phyloP scores from a whole-genome alignment of 306 rosid species.

The Malus sylvestris region DNA sequence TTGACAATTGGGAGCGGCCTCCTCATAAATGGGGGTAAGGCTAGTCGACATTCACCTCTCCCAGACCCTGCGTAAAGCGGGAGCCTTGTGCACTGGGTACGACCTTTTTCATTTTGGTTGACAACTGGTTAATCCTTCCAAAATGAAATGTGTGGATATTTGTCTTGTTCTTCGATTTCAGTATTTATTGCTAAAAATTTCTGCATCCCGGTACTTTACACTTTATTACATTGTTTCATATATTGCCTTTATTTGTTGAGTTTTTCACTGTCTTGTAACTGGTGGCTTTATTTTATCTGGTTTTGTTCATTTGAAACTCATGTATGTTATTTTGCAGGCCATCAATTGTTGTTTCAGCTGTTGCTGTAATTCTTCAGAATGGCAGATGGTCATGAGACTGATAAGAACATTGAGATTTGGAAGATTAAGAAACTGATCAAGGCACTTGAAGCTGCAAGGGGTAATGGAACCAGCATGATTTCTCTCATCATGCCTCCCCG shows the following conservation, averaged over 20 bases:
- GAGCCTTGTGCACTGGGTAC: too few relatives aligned
- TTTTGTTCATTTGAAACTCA: neutral
- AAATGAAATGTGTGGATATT: neutral
- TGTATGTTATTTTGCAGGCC: neutral
- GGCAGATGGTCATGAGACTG: slow-evolving; percentile 82
- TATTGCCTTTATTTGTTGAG: neutral
- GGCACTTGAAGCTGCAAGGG: slow-evolving; percentile 82
- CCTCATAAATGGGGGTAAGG: too few relatives aligned
- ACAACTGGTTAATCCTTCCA: neutral
- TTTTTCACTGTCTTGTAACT: neutral
- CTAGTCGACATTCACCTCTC: too few relatives aligned
- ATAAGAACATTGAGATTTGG: slow-evolving; percentile 92
- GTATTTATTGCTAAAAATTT: neutral
- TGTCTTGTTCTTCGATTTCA: neutral
- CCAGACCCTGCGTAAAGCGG: too few relatives aligned
- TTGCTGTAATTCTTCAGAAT: slow-evolving; percentile 19
- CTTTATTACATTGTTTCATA: neutral
- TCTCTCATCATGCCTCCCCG: slow-evolving; percentile 93
- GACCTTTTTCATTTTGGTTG: neutral
- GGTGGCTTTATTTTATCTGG: neutral
- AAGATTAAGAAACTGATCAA: slow-evolving; percentile 85
- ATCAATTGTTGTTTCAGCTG: slow-evolving; percentile 6
- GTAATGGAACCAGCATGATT: slow-evolving; percentile 94
- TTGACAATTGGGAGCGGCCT: neutral
- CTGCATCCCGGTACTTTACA: neutral